phyloP scores from a whole-genome alignment of 805 yeast genomes.

The Crinitomyces ghanaensis region DNA sequence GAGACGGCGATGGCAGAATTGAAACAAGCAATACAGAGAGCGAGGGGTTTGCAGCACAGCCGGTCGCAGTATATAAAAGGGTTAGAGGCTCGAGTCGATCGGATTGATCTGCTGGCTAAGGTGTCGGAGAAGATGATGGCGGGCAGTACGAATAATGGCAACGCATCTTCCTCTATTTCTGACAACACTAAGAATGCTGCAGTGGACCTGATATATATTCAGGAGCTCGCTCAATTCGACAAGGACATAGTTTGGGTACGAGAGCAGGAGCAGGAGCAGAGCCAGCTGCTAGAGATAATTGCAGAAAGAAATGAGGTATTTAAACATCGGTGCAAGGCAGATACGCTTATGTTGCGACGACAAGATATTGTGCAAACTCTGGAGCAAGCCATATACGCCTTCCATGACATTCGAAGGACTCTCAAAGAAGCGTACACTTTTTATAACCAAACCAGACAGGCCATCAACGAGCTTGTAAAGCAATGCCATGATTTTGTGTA shows the following conservation, averaged over 20 bases:
- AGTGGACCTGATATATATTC: constrained; percentile 20
- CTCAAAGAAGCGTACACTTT: constrained; percentile 59
- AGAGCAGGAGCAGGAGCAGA: constrained; percentile 30
- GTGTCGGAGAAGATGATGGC: too few species aligned
- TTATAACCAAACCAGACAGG: constrained; percentile 48
- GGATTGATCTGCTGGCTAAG: constrained; percentile 8
- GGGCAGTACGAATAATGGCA: not conserved
- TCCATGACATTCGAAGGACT: constrained; percentile 45
- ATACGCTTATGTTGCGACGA: constrained; percentile 28
- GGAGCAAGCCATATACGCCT: constrained; percentile 40
- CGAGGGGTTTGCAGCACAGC: constrained; percentile 15
- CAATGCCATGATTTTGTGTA: constrained; percentile 44
- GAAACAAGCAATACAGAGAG: constrained; percentile 14
- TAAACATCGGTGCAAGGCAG: constrained; percentile 15
- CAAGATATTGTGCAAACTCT: constrained; percentile 40
- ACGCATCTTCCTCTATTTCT: too few species aligned
- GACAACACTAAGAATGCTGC: constrained; percentile 1
- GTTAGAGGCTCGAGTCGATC: constrained; percentile 7
- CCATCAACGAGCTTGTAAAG: constrained; percentile 33
- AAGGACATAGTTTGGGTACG: constrained; percentile 40
- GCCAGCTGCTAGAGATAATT: constrained; percentile 30
- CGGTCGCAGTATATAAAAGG: constrained; percentile 16
- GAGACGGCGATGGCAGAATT: constrained; percentile 25
- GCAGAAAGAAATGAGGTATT: constrained; percentile 19
- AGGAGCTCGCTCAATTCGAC: constrained; percentile 32